phyloP scores from a whole-genome alignment of 2,329 filamentous ascomycete genomes.

The Scedosporium minutisporum region DNA sequence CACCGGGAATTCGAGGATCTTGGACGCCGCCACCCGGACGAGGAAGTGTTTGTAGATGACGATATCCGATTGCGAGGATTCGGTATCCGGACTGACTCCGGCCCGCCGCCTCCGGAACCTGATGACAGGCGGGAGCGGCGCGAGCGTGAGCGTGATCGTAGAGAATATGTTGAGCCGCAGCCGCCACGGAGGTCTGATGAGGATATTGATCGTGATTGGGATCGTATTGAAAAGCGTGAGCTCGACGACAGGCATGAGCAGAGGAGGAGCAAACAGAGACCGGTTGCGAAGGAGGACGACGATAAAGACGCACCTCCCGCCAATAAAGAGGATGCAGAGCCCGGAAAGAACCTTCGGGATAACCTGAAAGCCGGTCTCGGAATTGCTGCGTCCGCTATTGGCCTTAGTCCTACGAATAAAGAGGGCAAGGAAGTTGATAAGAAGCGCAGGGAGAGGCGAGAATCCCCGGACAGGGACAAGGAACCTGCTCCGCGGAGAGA shows the following conservation, averaged over 20 bases:
- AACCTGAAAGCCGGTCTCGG: constrained; percentile 38
- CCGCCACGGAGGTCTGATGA: constrained; percentile 4
- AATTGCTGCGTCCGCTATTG: constrained; percentile 38
- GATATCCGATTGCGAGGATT: constrained; percentile 38
- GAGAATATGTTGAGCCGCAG: background rate
- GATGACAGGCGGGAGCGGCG: constrained; percentile 32
- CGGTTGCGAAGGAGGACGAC: constrained; percentile 25
- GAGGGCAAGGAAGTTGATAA: constrained; percentile 17
- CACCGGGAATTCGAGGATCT: constrained; percentile 29
- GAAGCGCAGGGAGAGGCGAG: background rate
- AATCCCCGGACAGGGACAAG: constrained; percentile 3
- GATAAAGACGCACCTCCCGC: constrained; percentile 32
- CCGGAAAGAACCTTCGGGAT: constrained; percentile 18
- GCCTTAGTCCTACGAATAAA: constrained; percentile 25
- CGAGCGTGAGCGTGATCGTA: background rate
- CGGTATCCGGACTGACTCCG: constrained; percentile 35
- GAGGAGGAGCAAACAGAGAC: constrained; percentile 13
- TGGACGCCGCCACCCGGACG: constrained; percentile 18
- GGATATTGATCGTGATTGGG: constrained; percentile 9
- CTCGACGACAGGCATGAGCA: constrained; percentile 12
- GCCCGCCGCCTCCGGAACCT: constrained; percentile 18
- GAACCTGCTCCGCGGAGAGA: constrained; percentile 16
- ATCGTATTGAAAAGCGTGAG: constrained; percentile 9
- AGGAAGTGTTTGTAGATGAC: constrained; percentile 19
- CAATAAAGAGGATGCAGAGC: background rate